Evolutionary conservation across 768 basidiomycete genomes (phyloP).

Genomic region (Pleurotus platypus): DNA sequence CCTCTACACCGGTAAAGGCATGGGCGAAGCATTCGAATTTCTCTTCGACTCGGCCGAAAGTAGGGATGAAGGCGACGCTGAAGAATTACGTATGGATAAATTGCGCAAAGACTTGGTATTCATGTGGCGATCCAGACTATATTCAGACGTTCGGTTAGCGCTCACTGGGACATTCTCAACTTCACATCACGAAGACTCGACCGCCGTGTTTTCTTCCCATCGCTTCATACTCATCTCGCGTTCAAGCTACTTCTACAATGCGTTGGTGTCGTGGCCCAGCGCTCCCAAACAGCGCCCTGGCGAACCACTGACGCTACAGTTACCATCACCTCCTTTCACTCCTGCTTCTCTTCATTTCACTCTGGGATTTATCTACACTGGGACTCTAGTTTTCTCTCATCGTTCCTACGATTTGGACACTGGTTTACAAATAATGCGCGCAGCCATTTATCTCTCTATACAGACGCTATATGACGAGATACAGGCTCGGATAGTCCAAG

Average conservation of each 20-base stretch:
- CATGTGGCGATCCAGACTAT: slow-evolving; percentile 95
- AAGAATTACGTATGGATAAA: slow-evolving; percentile 69
- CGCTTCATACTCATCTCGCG: slow-evolving; percentile 90
- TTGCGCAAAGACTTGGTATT: slow-evolving; percentile 91
- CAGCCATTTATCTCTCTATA: slow-evolving; percentile 77
- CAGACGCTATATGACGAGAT: slow-evolving; percentile 73
- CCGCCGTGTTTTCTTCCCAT: slow-evolving; percentile 87
- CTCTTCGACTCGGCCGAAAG: slow-evolving; percentile 69
- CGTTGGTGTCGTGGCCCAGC: slow-evolving; percentile 64
- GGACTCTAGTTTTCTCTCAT: slow-evolving; percentile 90
- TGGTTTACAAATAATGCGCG: slow-evolving; percentile 83
- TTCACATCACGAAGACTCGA: slow-evolving; percentile 60
- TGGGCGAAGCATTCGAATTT: slow-evolving; percentile 86
- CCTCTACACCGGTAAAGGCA: slow-evolving; percentile 88
- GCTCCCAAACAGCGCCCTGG: slow-evolving; percentile 18
- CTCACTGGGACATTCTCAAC: slow-evolving; percentile 69
- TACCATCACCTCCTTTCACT: slow-evolving; percentile 93
- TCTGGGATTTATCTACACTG: slow-evolving; percentile 92
- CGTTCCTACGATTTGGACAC: slow-evolving; percentile 91
- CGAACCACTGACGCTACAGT: slow-evolving; percentile 58
- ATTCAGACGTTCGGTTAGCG: slow-evolving; percentile 85
- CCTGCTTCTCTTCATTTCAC: slow-evolving; percentile 93
- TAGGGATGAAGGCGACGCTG: slow-evolving; percentile 39
- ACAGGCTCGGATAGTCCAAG: slow-evolving; percentile 78
- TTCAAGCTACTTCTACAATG: slow-evolving; percentile 80